These are phyloP conservation scores for Pezicula radicicola DNA, from an alignment of 2,329 filamentous ascomycete species.

Conservation along the genomic window DNA sequence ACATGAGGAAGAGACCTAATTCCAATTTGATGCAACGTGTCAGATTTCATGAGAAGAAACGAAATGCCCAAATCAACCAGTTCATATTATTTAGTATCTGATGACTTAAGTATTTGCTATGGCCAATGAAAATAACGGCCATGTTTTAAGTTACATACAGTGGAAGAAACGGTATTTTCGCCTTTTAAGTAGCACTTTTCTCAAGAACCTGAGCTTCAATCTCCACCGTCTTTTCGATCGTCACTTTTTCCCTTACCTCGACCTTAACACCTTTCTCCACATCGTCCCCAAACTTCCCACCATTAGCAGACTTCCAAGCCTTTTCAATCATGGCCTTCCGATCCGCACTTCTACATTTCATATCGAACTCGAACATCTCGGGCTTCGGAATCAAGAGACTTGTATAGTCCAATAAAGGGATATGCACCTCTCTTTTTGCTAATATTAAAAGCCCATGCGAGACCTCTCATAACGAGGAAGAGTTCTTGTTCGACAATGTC, in stretches of 20 bases:
- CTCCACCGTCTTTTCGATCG: not conserved
- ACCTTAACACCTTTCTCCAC: not conserved
- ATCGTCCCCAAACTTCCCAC: not conserved
- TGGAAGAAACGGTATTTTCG: no score
- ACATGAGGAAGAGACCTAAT: constrained; percentile 33
- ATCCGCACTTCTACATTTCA: constrained; percentile 38
- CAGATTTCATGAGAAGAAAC: not conserved
- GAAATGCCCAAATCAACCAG: no score
- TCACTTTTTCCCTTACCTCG: no score
- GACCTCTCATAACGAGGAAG: constrained; percentile 43
- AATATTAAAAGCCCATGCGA: constrained; percentile 49
- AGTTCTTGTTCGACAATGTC: constrained; percentile 60
- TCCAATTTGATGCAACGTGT: not conserved
- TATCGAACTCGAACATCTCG: constrained; percentile 41
- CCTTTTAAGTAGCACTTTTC: no score
- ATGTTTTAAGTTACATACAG: no score
- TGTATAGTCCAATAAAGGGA: constrained; percentile 15
- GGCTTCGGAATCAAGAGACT: constrained; percentile 44
- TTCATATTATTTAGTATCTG: no score
- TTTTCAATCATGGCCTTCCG: constrained; percentile 35
- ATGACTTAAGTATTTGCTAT: no score
- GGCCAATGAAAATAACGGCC: no score
- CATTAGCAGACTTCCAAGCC: constrained; percentile 3
- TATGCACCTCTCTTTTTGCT: constrained; percentile 18
- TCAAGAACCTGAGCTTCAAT: not conserved